phyloP scores from a whole-genome alignment of 129 eudicot genomes.

The Saussurea involucrata region DNA sequence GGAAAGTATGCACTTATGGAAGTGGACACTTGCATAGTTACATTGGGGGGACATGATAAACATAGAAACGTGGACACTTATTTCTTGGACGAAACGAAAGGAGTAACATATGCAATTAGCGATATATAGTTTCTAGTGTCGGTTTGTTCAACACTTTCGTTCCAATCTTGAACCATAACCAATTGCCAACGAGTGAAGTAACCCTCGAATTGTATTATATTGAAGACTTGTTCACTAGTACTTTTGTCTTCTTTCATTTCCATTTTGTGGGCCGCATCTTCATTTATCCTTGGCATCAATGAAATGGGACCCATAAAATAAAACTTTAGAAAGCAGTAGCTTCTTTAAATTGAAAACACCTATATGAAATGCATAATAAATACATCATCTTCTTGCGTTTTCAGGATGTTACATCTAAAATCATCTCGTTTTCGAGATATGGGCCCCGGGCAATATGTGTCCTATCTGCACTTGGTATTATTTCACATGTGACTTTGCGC shows the following conservation, averaged over 20 bases:
- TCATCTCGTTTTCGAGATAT: slow-evolving; percentile 48
- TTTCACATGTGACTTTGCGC: slow-evolving; percentile 68
- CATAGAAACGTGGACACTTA: neutral
- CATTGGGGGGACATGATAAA: neutral
- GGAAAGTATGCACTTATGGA: too few species aligned
- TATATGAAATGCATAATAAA: slow-evolving; percentile 10
- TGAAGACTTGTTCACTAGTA: neutral
- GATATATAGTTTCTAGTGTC: neutral
- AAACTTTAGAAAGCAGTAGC: neutral
- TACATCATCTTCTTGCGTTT: slow-evolving; percentile 4
- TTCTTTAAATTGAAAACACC: neutral
- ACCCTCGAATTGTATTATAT: neutral
- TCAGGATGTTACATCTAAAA: slow-evolving; percentile 71
- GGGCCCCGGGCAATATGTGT: slow-evolving; percentile 81
- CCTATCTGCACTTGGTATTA: slow-evolving; percentile 61
- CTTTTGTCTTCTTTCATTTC: neutral
- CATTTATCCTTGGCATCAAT: neutral
- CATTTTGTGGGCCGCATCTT: neutral
- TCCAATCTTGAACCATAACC: neutral
- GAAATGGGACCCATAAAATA: neutral
- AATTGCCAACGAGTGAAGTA: neutral
- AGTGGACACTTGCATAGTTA: too few species aligned
- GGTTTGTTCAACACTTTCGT: neutral
- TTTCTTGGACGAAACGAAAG: neutral
- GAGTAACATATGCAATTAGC: neutral